phyloP scores from a whole-genome alignment of 2,329 filamentous ascomycete genomes.

The Rhexocercosporidium sp. region DNA sequence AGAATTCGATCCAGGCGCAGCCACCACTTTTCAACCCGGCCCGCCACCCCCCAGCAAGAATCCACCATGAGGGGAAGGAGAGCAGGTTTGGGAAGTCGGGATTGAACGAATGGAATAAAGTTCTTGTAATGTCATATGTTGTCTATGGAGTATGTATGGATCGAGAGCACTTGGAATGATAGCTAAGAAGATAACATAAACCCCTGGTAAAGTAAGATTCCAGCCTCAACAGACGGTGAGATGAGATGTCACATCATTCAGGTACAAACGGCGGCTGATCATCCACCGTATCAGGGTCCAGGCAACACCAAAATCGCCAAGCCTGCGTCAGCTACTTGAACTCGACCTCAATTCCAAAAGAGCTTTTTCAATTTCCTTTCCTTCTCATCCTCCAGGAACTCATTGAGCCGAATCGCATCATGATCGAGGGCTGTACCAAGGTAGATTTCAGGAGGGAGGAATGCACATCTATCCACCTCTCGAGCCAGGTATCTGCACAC shows the following conservation, averaged over 20 bases:
- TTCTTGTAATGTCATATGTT: not conserved
- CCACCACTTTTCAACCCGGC: not conserved
- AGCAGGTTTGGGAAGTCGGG: not conserved
- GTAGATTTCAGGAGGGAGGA: constrained; percentile 42
- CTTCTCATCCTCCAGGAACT: constrained; percentile 30
- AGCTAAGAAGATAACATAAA: not conserved
- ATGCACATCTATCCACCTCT: constrained; percentile 41
- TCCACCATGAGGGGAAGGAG: not conserved
- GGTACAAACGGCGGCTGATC: constrained; percentile 9
- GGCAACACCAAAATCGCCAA: constrained; percentile 9
- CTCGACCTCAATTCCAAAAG: constrained; percentile 9
- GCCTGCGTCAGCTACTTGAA: not conserved
- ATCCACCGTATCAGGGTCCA: not conserved
- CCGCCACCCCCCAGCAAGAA: too few species aligned
- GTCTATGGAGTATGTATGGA: not conserved
- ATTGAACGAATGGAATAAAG: not conserved
- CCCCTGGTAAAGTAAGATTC: not conserved
- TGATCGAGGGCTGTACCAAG: constrained; percentile 27
- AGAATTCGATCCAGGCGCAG: constrained; percentile 2
- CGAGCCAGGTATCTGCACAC: constrained; percentile 45
- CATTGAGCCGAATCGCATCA: constrained; percentile 30
- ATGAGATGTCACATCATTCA: constrained; percentile 1
- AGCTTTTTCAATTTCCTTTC: constrained; percentile 32
- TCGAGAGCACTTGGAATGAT: not conserved
- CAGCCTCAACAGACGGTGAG: not conserved